phyloP scores from a whole-genome alignment of 2,329 filamentous ascomycete species.

The Paraphaeosphaeria sporulosa region DNA sequence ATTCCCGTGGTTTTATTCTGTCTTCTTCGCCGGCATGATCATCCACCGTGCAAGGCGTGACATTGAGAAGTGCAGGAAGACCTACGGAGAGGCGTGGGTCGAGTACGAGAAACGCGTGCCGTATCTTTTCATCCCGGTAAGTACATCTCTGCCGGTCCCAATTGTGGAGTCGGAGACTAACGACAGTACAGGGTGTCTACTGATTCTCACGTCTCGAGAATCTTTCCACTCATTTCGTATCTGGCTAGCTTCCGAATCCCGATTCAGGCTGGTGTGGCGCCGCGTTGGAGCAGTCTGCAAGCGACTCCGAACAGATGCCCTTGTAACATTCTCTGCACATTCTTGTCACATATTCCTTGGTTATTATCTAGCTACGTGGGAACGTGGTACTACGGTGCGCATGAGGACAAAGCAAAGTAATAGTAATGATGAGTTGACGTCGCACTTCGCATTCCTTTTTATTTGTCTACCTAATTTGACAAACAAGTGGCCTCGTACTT shows the following conservation, averaged over 20 bases:
- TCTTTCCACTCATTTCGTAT: not conserved
- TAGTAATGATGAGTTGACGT: not conserved
- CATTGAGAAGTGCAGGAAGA: constrained; percentile 75
- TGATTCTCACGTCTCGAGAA: not conserved
- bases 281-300: not conserved
- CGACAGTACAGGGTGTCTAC: not conserved
- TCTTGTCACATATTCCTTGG: not conserved
- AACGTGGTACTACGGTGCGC: not conserved
- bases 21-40: constrained; percentile 84
- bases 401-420: not conserved
- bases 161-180: not conserved
- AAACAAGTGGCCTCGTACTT: too few species aligned
- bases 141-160: constrained; percentile 15
- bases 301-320: not conserved
- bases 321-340: constrained; percentile 4
- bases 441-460: not conserved
- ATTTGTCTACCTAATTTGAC: too few species aligned
- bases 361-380: not conserved
- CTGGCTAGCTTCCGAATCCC: not conserved
- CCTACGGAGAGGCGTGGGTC: constrained; percentile 83
- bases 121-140: constrained; percentile 80
- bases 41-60: constrained; percentile 78
- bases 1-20: constrained; percentile 88
- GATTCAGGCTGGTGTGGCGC: not conserved
- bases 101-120: constrained; percentile 83